Percentiles rank a stretch among this genome's conserved stretches.
These are phyloP conservation scores for Bruguiera hainesii DNA, from an alignment of 441 rosid species.

Conservation along the genomic window DNA sequence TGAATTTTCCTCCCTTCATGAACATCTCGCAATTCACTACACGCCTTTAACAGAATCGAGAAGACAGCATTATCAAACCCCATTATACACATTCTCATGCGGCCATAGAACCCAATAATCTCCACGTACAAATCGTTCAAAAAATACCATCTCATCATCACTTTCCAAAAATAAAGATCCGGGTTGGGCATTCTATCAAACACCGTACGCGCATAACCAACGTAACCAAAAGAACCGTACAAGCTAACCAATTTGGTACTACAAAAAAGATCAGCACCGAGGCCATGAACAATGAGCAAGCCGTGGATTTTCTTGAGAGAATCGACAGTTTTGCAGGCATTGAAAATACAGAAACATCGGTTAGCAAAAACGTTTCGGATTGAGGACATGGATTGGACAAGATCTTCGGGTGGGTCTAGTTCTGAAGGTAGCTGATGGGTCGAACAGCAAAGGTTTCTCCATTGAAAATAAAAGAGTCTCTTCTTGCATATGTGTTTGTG, in stretches of 20 bases:
- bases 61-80: constrained; percentile 46
- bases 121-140: constrained; percentile 34
- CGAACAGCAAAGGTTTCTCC: constrained; percentile 19
- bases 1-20: constrained; percentile 51
- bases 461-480: constrained; percentile 18
- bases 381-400: constrained; percentile 19
- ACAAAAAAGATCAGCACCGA: constrained; percentile 36
- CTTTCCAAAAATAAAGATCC: constrained; percentile 62
- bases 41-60: constrained; percentile 57
- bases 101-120: constrained; percentile 33
- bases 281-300: constrained; percentile 41
- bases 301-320: constrained; percentile 47
- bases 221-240: constrained; percentile 55
- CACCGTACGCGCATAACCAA: constrained; percentile 48
- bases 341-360: constrained; percentile 39
- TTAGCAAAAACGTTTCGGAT: constrained; percentile 25
- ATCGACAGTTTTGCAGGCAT: constrained; percentile 38
- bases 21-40: constrained; percentile 35
- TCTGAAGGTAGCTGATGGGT: neutral
- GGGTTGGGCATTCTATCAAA: constrained; percentile 49
- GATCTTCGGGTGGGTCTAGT: constrained; percentile 5
- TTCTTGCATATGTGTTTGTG: constrained; percentile 17
- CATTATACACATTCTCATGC: constrained; percentile 38
- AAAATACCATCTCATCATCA: constrained; percentile 54
- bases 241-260: constrained; percentile 57